Conservation (phyloP, 1,139 yeast species). For the Nakaseomyces kungkrabaensis region DNA sequence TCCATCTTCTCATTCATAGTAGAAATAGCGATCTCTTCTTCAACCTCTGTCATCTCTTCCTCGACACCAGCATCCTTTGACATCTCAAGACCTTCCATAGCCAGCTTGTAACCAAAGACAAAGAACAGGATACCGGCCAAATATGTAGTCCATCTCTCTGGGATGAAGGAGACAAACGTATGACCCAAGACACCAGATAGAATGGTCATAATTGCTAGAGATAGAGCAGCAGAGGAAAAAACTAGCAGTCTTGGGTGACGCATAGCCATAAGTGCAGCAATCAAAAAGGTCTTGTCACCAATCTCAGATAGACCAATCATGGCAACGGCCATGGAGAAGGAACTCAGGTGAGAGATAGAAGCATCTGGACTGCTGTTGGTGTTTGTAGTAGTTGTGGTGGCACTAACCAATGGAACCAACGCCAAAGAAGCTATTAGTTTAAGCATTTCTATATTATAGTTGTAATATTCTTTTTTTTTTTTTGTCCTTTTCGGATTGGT, state of each 20-base stretch:
- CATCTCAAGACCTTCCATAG: slow-evolving; percentile 77
- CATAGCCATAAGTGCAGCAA: slow-evolving; percentile 98
- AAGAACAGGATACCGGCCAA: slow-evolving; percentile 74
- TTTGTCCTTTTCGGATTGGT: too few relatives aligned
- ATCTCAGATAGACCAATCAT: slow-evolving; percentile 92
- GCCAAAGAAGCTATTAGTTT: not conserved
- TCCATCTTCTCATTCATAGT: slow-evolving; percentile 45
- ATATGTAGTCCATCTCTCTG: slow-evolving; percentile 70
- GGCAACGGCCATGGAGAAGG: slow-evolving; percentile 58
- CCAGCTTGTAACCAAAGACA: slow-evolving; percentile 69
- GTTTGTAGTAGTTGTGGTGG: slow-evolving; percentile 6
- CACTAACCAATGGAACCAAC: slow-evolving; percentile 4
- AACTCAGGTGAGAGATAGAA: slow-evolving; percentile 18
- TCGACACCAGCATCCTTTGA: slow-evolving; percentile 77
- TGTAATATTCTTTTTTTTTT: not conserved
- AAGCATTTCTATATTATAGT: not conserved
- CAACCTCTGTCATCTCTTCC: slow-evolving; percentile 93
- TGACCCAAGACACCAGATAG: slow-evolving; percentile 89
- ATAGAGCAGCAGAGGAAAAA: slow-evolving; percentile 78
- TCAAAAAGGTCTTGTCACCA: slow-evolving; percentile 93
- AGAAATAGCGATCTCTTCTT: slow-evolving; percentile 72
- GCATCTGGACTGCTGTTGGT: slow-evolving; percentile 1
- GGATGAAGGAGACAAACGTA: slow-evolving; percentile 73
- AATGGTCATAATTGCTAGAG: slow-evolving; percentile 82
- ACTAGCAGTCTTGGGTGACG: slow-evolving; percentile 74